phyloP scores from a whole-genome alignment of 108 stramenopile genomes.

The Fistulifera pelliculosa region DNA sequence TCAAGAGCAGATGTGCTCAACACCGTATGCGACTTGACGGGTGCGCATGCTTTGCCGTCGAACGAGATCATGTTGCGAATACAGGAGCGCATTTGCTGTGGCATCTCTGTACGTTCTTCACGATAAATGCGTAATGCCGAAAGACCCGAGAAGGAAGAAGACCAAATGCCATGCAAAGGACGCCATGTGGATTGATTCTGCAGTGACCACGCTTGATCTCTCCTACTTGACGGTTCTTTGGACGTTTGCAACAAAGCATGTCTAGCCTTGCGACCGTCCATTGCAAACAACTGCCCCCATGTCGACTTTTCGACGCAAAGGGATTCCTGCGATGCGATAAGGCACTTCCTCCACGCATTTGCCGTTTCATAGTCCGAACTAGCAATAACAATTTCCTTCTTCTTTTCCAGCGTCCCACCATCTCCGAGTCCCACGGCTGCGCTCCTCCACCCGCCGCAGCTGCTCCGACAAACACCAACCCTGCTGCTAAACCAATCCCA shows the following conservation, averaged over 20 bases:
- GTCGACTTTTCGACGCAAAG: conserved; percentile 22
- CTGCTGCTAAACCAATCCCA: conserved; percentile 69
- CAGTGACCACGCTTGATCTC: neutral
- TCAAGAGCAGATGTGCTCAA: conserved; percentile 60
- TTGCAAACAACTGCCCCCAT: conserved; percentile 39
- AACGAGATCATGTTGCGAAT: conserved; percentile 3
- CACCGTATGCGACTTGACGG: conserved; percentile 56
- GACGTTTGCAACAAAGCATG: neutral
- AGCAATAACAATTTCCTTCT: conserved; percentile 46
- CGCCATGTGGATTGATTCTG: conserved; percentile 36
- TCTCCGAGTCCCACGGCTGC: conserved; percentile 33
- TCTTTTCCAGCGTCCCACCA: conserved; percentile 21
- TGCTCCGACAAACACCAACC: conserved; percentile 61
- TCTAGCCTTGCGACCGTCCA: conserved; percentile 29
- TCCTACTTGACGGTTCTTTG: neutral
- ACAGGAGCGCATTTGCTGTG: conserved; percentile 6
- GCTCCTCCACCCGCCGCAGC: conserved; percentile 73
- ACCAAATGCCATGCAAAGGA: conserved; percentile 66
- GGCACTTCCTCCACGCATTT: conserved; percentile 41
- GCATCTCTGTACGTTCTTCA: conserved; percentile 30
- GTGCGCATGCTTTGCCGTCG: conserved; percentile 48
- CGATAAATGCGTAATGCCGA: conserved; percentile 61
- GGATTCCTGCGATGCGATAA: conserved; percentile 40
- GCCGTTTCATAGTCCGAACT: conserved; percentile 43
- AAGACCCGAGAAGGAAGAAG: conserved; percentile 37